Percentiles rank a stretch among this genome's conserved stretches.
Evolutionary conservation across 2,329 filamentous ascomycete genomes (phyloP).

Genomic region (Exophiala alcalophila): DNA sequence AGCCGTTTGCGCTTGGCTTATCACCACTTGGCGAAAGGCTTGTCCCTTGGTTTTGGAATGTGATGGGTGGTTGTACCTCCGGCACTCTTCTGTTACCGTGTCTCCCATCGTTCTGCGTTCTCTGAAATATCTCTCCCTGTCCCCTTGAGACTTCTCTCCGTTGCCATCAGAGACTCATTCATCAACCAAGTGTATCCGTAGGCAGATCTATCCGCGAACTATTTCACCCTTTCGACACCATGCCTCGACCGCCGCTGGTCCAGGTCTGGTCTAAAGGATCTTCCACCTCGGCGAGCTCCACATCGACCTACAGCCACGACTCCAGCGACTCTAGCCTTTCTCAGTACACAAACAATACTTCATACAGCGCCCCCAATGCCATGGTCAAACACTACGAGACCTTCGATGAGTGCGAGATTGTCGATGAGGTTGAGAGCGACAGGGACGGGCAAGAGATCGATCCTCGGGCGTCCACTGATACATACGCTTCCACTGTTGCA

Average conservation of each 20-base stretch:
- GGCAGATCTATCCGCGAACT: too few species aligned
- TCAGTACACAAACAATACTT: slow-evolving; percentile 28
- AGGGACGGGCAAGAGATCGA: slow-evolving; percentile 27
- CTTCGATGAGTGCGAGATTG: slow-evolving; percentile 14
- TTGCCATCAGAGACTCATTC: slow-evolving; percentile 6
- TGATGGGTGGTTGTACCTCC: slow-evolving; percentile 9
- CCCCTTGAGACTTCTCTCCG: slow-evolving; percentile 5
- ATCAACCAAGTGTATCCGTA: too few species aligned
- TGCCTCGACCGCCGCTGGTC: slow-evolving; percentile 14
- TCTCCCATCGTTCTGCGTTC: slow-evolving; percentile 5
- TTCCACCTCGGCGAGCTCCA: slow-evolving; percentile 22
- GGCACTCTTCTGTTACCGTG: slow-evolving; percentile 6
- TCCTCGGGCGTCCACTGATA: slow-evolving; percentile 64
- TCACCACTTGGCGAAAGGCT: slow-evolving; percentile 17
- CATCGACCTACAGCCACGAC: slow-evolving; percentile 20
- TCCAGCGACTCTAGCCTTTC: slow-evolving; percentile 25
- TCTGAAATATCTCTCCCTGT: slow-evolving; percentile 5
- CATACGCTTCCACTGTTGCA: slow-evolving; percentile 71
- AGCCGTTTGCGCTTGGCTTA: slow-evolving; percentile 7
- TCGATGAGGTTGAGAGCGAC: slow-evolving; percentile 14
- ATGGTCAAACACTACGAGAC: slow-evolving; percentile 14
- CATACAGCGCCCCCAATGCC: slow-evolving; percentile 25
- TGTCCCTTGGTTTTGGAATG: slow-evolving; percentile 19
- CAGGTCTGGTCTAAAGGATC: slow-evolving; percentile 21
- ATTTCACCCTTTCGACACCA: slow-evolving; percentile 10